Conservation (phyloP, 306 rosid genomes). For the Rosa persica region DNA sequence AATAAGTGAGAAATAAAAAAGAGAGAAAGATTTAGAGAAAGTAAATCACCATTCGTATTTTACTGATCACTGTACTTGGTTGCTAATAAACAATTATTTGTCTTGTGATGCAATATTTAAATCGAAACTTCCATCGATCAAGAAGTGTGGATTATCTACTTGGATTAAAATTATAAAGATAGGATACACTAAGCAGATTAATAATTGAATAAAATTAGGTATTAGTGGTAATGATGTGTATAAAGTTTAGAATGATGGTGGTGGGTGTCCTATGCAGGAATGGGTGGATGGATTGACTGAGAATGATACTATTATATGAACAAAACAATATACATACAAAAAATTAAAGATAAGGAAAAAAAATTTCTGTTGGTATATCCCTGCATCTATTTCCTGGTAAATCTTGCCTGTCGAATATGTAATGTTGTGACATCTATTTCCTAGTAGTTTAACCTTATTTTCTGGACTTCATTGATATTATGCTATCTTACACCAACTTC, state of each 20-base stretch:
- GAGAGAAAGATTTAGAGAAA: background rate
- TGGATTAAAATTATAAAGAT: background rate
- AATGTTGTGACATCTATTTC: no score
- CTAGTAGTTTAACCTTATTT: no score
- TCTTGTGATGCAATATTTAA: background rate
- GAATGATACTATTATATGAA: no score
- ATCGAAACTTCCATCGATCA: background rate
- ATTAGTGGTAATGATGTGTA: constrained; percentile 41
- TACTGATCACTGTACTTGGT: background rate
- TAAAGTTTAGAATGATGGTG: constrained; percentile 45
- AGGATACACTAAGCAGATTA: constrained; percentile 45
- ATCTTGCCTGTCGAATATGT: no score
- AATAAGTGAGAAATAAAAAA: background rate
- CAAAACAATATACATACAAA: no score
- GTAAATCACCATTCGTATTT: background rate
- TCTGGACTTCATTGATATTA: no score
- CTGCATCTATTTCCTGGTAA: no score
- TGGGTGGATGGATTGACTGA: constrained; percentile 54
- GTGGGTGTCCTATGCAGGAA: constrained; percentile 42
- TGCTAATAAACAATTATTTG: background rate
- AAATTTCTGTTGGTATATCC: no score
- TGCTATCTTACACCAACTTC: no score
- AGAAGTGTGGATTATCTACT: constrained; percentile 13
- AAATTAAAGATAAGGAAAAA: no score
- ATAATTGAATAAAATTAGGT: constrained; percentile 28